Evolutionary conservation across 441 rosid species (phyloP).

Genomic region (Euphorbia schlechtendalii): DNA sequence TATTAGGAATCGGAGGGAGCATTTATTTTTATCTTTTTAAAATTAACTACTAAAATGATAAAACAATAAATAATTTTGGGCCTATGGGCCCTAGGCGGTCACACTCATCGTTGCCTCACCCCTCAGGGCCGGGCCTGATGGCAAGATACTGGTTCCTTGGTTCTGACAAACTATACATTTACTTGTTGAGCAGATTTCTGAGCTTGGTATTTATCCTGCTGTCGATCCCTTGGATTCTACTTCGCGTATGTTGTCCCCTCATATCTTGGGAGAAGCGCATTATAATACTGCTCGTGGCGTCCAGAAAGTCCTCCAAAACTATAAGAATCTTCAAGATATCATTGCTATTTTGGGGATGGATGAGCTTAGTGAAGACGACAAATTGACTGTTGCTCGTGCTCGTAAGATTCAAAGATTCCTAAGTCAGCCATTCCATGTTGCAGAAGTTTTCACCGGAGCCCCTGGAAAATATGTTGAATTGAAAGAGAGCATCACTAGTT

Average conservation of each 20-base stretch:
- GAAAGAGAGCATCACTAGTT: slow-evolving; percentile 77
- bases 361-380: slow-evolving; percentile 99
- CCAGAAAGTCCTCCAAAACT: slow-evolving; percentile 93
- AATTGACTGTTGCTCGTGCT: slow-evolving; percentile 92
- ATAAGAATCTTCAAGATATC: slow-evolving; percentile 94
- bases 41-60: too few relatives aligned
- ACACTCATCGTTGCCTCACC: too few relatives aligned
- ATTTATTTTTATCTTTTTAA: too few relatives aligned
- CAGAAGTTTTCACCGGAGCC: slow-evolving; percentile 95
- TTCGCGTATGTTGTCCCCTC: slow-evolving; percentile 96
- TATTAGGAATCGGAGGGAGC: too few relatives aligned
- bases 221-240: slow-evolving; percentile 97
- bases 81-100: too few relatives aligned
- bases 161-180: not conserved
- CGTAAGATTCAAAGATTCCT: slow-evolving; percentile 90
- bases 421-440: slow-evolving; percentile 98
- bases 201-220: slow-evolving; percentile 97
- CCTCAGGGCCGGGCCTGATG: too few relatives aligned
- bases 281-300: slow-evolving; percentile 97
- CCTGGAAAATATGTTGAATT: slow-evolving; percentile 93
- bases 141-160: not conserved
- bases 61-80: too few relatives aligned
- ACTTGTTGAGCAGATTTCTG: slow-evolving; percentile 54
- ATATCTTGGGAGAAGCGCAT: slow-evolving; percentile 88
- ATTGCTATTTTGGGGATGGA: slow-evolving; percentile 98